Percentiles rank a stretch among this genome's conserved stretches.
phyloP scores from a whole-genome alignment of 2,329 filamentous ascomycete genomes.

The Monosporascus sp. region DNA sequence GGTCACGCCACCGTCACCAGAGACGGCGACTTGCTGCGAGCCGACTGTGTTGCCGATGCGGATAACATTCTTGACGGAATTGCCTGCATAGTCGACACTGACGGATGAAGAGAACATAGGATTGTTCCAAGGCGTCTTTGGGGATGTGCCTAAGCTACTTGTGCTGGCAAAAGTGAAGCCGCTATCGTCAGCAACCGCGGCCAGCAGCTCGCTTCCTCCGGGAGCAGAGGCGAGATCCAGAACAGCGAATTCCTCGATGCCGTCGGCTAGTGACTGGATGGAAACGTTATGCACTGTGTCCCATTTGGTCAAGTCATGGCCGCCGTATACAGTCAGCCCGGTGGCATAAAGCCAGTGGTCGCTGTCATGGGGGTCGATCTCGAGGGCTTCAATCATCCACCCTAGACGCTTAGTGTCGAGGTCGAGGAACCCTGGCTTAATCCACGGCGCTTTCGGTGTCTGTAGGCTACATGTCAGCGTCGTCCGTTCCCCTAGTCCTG shows the following conservation, averaged over 20 bases:
- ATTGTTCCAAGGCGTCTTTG: constrained; percentile 39
- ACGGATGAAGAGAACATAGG: constrained; percentile 42
- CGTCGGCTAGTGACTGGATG: constrained; percentile 46
- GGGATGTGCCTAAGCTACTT: constrained; percentile 35
- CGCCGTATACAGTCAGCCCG: constrained; percentile 49
- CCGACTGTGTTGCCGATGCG: constrained; percentile 44
- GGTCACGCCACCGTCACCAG: constrained; percentile 43
- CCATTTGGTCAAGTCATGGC: constrained; percentile 52
- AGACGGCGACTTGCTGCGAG: constrained; percentile 42
- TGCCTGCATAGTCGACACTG: constrained; percentile 46
- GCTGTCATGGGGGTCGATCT: constrained; percentile 54
- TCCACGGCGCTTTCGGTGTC: constrained; percentile 48
- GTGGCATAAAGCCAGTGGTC: constrained; percentile 60
- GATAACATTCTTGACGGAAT: constrained; percentile 40
- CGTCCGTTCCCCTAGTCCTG: neutral
- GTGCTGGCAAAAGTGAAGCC: constrained; percentile 44
- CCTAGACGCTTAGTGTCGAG: constrained; percentile 46
- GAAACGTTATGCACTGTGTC: constrained; percentile 44
- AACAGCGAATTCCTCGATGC: constrained; percentile 51
- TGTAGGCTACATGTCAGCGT: constrained; percentile 6
- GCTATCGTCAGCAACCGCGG: constrained; percentile 45
- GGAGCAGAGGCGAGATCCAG: constrained; percentile 44
- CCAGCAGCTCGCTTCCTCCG: constrained; percentile 46
- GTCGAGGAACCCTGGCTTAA: constrained; percentile 44
- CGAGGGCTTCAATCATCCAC: constrained; percentile 57